A percentile compares a stretch with the other conserved stretches of the same genome.
These are phyloP conservation scores for Apiospora phragmitis DNA, from an alignment of 2,329 filamentous ascomycete species.

Conservation along the genomic window DNA sequence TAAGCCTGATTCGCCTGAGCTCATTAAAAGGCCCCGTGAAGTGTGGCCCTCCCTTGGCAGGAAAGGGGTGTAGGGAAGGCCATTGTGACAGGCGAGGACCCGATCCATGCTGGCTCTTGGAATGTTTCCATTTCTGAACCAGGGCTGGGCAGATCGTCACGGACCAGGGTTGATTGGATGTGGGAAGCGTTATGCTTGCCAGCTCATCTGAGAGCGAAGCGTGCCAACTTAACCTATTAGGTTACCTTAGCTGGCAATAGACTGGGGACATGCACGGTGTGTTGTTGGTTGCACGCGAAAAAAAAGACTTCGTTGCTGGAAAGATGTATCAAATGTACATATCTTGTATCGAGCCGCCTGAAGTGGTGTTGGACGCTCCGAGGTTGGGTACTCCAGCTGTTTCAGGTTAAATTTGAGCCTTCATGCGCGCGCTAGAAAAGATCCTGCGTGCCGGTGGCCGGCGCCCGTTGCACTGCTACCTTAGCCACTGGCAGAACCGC, in stretches of 20 bases:
- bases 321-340: neutral
- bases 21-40: conserved; percentile 2
- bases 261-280: neutral
- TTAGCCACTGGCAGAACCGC: neutral
- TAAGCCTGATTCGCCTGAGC: neutral
- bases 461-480: neutral
- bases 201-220: conserved; percentile 1
- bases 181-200: neutral
- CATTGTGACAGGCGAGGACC: conserved; percentile 2
- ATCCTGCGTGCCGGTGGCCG: neutral
- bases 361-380: neutral
- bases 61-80: neutral
- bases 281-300: neutral
- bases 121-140: conserved; percentile 2
- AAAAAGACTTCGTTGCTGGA: neutral
- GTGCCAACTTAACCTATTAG: neutral
- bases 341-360: neutral
- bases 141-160: neutral
- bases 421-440: conserved; percentile 2
- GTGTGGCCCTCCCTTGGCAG: conserved; percentile 4
- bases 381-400: neutral
- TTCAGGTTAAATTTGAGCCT: conserved; percentile 7
- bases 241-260: neutral
- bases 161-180: conserved; percentile 1
- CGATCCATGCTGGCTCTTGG: conserved; percentile 1